These are phyloP conservation scores for Torrubiella hemipterigena DNA, from an alignment of 2,329 filamentous ascomycete species.

Conservation along the genomic window DNA sequence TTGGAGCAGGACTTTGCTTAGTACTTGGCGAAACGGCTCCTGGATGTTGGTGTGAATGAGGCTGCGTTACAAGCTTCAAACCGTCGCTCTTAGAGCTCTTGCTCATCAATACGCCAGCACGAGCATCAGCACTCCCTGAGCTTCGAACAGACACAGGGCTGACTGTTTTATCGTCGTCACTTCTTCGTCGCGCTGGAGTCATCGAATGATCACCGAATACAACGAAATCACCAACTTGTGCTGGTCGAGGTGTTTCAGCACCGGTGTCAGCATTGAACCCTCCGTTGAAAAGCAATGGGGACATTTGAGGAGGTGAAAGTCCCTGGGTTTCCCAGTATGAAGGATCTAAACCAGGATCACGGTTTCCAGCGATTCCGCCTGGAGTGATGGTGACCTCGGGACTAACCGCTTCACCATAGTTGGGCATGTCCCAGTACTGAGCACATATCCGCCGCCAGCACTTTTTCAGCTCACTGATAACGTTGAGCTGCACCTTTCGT, in stretches of 20 bases:
- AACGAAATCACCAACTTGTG: slow-evolving; percentile 33
- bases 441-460: slow-evolving; percentile 91
- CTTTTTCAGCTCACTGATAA: slow-evolving; percentile 87
- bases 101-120: slow-evolving; percentile 52
- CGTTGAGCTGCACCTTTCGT: slow-evolving; percentile 58
- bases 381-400: slow-evolving; percentile 59
- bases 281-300: slow-evolving; percentile 13
- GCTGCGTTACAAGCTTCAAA: slow-evolving; percentile 24
- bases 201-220: slow-evolving; percentile 30
- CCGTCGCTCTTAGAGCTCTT: slow-evolving; percentile 33
- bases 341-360: slow-evolving; percentile 42
- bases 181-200: slow-evolving; percentile 30
- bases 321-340: slow-evolving; percentile 37
- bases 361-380: slow-evolving; percentile 57
- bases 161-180: slow-evolving; percentile 11
- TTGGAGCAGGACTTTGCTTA: slow-evolving; percentile 39
- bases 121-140: slow-evolving; percentile 45
- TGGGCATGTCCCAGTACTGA: slow-evolving; percentile 72
- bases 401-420: slow-evolving; percentile 49
- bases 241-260: slow-evolving; percentile 32
- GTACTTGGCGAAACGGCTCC: slow-evolving; percentile 47
- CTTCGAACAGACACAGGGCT: slow-evolving; percentile 45
- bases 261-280: slow-evolving; percentile 26
- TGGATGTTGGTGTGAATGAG: slow-evolving; percentile 24
- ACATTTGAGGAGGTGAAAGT: slow-evolving; percentile 31